Percentiles rank a stretch among this genome's conserved stretches.
phyloP scores from a whole-genome alignment of 306 rosid species.

The Trichosanthes truncata region DNA sequence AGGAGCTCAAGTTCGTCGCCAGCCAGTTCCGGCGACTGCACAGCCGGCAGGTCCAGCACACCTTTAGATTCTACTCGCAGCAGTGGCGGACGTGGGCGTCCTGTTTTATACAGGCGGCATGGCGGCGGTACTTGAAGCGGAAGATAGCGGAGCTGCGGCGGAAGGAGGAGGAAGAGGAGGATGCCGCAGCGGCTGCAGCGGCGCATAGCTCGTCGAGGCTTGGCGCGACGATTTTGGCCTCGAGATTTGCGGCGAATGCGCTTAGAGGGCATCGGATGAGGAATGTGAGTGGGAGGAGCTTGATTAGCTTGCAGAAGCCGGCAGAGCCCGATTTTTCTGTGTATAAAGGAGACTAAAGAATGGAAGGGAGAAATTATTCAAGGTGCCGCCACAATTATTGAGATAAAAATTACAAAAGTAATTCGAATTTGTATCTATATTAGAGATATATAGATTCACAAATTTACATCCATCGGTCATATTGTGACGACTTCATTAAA shows the following conservation, averaged over 20 bases:
- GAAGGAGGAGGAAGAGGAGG: constrained; percentile 35
- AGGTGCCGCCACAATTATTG: too few species aligned
- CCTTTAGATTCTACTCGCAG: constrained; percentile 85
- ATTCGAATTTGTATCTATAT: too few species aligned
- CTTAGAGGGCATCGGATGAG: constrained; percentile 51
- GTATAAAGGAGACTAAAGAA: constrained; percentile 2
- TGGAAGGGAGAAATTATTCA: too few species aligned
- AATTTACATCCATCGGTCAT: too few species aligned
- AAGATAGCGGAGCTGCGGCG: constrained; percentile 28
- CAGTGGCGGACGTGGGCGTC: constrained; percentile 98
- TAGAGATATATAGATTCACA: too few species aligned
- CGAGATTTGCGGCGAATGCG: constrained; percentile 72
- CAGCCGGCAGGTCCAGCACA: constrained; percentile 80
- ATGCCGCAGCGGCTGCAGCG: constrained; percentile 10
- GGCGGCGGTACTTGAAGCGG: constrained; percentile 54
- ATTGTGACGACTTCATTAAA: too few species aligned
- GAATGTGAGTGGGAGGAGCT: constrained; percentile 12
- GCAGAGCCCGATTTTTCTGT: constrained; percentile 67
- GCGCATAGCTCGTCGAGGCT: constrained; percentile 21
- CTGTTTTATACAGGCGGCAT: constrained; percentile 70
- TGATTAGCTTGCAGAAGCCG: constrained; percentile 47
- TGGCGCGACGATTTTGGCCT: constrained; percentile 47
- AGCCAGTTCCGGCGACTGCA: constrained; percentile 80
- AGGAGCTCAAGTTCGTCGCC: constrained; percentile 77
- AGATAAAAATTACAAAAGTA: too few species aligned